Percentiles rank a stretch among this genome's conserved stretches.
Evolutionary conservation across 768 basidiomycete genomes (phyloP).

Genomic region (Phaeotremella fagi): DNA sequence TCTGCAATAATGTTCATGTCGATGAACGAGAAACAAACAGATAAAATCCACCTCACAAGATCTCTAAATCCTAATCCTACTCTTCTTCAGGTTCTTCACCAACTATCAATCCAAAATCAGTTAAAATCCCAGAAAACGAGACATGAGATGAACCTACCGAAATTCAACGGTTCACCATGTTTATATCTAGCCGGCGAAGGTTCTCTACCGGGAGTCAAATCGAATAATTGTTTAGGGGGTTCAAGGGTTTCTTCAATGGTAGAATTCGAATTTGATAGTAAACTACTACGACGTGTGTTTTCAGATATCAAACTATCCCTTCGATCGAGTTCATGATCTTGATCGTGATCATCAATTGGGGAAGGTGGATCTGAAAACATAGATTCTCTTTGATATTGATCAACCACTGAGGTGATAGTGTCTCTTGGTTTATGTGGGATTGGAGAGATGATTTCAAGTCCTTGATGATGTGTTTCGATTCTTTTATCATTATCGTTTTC

Average conservation of each 20-base stretch:
- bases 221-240: constrained; percentile 35
- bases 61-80: background rate
- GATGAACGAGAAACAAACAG: too few relatives aligned
- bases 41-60: too few relatives aligned
- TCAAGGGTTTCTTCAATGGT: constrained; percentile 4
- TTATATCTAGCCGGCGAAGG: constrained; percentile 44
- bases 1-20: background rate
- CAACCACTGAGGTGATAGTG: constrained; percentile 23
- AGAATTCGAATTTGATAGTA: too few relatives aligned
- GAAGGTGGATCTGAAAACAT: background rate
- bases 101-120: constrained; percentile 9
- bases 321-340: background rate
- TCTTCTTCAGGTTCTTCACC: constrained; percentile 38
- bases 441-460: constrained; percentile 8
- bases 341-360: background rate
- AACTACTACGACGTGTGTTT: too few relatives aligned
- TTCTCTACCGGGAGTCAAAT: constrained; percentile 44
- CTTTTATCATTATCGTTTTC: too few relatives aligned
- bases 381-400: constrained; percentile 13
- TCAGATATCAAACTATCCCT: background rate
- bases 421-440: constrained; percentile 20
- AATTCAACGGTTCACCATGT: constrained; percentile 44
- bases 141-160: constrained; percentile 29
- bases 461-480: background rate
- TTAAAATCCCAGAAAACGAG: background rate